Evolutionary conservation across 352 stramenopile genomes (phyloP).

Genomic region (Phytophthora sansomeana): DNA sequence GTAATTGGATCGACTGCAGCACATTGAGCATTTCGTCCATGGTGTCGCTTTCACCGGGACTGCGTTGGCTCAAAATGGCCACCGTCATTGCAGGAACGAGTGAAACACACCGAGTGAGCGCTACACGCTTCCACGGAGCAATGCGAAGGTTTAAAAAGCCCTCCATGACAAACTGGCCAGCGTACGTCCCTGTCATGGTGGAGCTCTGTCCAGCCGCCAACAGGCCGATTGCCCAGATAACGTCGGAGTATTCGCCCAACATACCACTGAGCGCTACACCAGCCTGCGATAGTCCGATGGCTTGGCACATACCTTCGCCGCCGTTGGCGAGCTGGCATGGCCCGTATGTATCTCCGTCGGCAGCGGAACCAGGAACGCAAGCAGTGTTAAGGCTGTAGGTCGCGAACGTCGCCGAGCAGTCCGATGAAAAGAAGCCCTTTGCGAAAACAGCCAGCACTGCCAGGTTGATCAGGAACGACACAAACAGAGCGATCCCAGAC

Average conservation of each 20-base stretch:
- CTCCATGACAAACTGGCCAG: conserved; percentile 98
- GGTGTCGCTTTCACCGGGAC: conserved; percentile 81
- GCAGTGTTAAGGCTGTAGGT: conserved; percentile 64
- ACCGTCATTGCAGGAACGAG: conserved; percentile 91
- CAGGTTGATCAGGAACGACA: conserved; percentile 97
- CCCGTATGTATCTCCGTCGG: conserved; percentile 60
- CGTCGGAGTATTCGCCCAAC: conserved; percentile 84
- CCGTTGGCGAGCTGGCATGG: conserved; percentile 66
- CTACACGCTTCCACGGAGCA: conserved; percentile 82
- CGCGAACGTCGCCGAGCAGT: conserved; percentile 68
- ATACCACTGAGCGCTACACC: conserved; percentile 82
- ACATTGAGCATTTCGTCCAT: conserved; percentile 95
- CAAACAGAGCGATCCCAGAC: conserved; percentile 89
- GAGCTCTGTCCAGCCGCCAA: conserved; percentile 95
- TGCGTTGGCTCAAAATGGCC: conserved; percentile 85
- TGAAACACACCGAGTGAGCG: conserved; percentile 91
- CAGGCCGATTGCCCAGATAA: conserved; percentile 95
- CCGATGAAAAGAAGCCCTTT: conserved; percentile 91
- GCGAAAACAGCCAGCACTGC: conserved; percentile 94
- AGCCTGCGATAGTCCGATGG: conserved; percentile 90
- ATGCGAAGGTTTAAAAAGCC: conserved; percentile 94
- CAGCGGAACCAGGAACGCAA: conserved; percentile 68
- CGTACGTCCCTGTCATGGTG: conserved; percentile 97
- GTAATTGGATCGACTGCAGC: conserved; percentile 92
- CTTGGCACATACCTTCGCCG: conserved; percentile 77